Percentiles rank a stretch among this genome's conserved stretches.
phyloP scores from a whole-genome alignment of 805 yeast genomes.

The Saccharomyces eubayanus region DNA sequence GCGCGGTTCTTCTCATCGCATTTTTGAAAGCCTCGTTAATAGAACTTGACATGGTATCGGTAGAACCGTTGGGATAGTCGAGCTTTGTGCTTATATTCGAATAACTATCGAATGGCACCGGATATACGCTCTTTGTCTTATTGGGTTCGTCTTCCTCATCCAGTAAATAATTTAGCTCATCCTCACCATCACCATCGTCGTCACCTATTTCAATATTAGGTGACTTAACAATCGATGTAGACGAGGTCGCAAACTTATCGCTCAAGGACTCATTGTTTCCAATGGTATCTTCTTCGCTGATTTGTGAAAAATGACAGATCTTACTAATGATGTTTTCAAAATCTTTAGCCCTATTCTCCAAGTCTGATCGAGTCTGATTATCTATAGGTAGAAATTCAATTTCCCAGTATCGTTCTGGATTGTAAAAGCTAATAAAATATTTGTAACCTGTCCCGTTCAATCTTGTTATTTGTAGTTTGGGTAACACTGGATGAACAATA shows the following conservation, averaged over 20 bases:
- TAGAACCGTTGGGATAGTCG: not conserved
- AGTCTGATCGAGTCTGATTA: not conserved
- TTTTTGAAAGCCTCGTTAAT: constrained; percentile 13
- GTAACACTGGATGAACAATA: constrained; percentile 64
- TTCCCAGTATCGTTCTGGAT: constrained; percentile 73
- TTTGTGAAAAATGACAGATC: constrained; percentile 14
- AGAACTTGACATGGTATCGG: not conserved
- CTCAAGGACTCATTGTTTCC: not conserved
- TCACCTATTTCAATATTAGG: not conserved
- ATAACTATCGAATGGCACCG: not conserved
- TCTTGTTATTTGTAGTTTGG: constrained; percentile 51
- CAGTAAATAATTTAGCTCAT: constrained; percentile 21
- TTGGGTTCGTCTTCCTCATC: constrained; percentile 10
- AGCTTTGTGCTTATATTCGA: not conserved
- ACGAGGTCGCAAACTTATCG: not conserved
- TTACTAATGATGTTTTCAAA: constrained; percentile 28
- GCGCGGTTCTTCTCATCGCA: not conserved
- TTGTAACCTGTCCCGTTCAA: constrained; percentile 30
- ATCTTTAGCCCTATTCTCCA: constrained; percentile 6
- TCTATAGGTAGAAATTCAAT: constrained; percentile 29
- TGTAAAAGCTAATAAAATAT: constrained; percentile 56
- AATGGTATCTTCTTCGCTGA: not conserved
- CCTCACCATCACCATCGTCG: constrained; percentile 6
- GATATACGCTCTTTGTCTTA: constrained; percentile 5
- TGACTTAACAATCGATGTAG: not conserved